phyloP scores from a whole-genome alignment of 2,329 filamentous ascomycete genomes.

The Neonectria magnoliae region DNA sequence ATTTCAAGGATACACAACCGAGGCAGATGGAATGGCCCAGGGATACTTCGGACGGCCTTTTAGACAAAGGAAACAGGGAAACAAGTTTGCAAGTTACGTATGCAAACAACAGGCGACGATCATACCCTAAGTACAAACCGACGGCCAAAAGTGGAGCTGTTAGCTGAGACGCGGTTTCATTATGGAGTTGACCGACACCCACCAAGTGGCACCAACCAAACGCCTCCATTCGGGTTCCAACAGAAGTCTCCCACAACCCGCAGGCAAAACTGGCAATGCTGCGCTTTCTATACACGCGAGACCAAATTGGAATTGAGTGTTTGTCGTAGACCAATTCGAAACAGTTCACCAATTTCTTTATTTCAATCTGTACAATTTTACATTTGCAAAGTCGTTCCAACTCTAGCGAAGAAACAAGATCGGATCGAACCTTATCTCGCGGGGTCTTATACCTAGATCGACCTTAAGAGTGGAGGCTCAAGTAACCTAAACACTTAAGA shows the following conservation, averaged over 20 bases:
- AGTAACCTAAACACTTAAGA: no score
- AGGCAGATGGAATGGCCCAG: background rate
- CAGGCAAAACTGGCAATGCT: background rate
- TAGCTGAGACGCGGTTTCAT: conserved; percentile 27
- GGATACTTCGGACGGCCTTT: background rate
- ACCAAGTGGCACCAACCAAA: conserved; percentile 14
- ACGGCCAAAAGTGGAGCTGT: conserved; percentile 24
- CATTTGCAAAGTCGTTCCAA: background rate
- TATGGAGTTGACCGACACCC: conserved; percentile 4
- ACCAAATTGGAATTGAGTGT: background rate
- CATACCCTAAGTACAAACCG: conserved; percentile 11
- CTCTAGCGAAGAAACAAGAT: background rate
- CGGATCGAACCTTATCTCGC: conserved; percentile 13
- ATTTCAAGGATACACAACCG: background rate
- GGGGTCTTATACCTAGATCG: background rate
- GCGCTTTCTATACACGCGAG: background rate
- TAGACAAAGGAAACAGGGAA: conserved; percentile 21
- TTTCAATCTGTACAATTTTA: no score
- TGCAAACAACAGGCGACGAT: conserved; percentile 10
- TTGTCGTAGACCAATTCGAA: background rate
- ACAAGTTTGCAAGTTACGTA: conserved; percentile 19
- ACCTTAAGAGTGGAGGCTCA: no score
- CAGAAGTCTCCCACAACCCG: background rate
- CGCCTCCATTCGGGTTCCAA: conserved; percentile 3
- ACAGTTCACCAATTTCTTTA: no score